Evolutionary conservation across 495 filamentous ascomycete genomes (phyloP).

Genomic region (Acidomyces sp.): DNA sequence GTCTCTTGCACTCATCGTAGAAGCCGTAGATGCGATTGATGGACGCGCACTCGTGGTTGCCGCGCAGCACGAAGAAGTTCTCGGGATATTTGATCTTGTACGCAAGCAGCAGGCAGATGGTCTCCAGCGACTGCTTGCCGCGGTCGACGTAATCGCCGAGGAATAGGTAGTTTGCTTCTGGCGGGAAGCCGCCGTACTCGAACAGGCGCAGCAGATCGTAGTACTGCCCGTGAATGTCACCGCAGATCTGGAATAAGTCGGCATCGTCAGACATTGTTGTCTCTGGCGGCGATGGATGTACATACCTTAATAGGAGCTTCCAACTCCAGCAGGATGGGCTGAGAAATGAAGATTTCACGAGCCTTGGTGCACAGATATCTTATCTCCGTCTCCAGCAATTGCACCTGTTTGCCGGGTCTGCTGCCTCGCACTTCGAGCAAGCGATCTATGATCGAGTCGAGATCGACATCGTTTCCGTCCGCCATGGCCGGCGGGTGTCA

Average conservation of each 20-base stretch:
- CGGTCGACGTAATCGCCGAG: constrained; percentile 97
- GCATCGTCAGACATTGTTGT: no score
- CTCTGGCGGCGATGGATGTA: neutral
- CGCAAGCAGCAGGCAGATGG: constrained; percentile 91
- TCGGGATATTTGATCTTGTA: constrained; percentile 99
- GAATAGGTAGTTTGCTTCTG: constrained; percentile 98
- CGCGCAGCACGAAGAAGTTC: constrained; percentile 98
- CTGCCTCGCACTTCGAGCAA: constrained; percentile 95
- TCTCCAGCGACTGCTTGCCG: constrained; percentile 98
- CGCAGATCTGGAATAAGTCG: constrained; percentile 72
- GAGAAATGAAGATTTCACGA: constrained; percentile 97
- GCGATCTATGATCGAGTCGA: constrained; percentile 98
- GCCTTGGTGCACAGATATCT: constrained; percentile 97
- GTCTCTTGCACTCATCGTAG: constrained; percentile 98
- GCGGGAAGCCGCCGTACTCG: constrained; percentile 97
- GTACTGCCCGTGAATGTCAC: constrained; percentile 98
- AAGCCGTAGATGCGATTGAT: constrained; percentile 99
- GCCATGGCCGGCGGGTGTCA: constrained; percentile 52
- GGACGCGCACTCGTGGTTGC: constrained; percentile 98
- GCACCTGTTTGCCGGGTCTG: constrained; percentile 95
- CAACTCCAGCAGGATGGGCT: constrained; percentile 93
- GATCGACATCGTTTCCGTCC: constrained; percentile 91
- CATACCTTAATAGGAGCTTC: constrained; percentile 96
- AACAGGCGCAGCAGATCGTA: constrained; percentile 95
- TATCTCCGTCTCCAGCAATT: constrained; percentile 92